These are phyloP conservation scores for Mollisiaceae sp. DNA, from an alignment of 2,329 filamentous ascomycete species.

Conservation along the genomic window DNA sequence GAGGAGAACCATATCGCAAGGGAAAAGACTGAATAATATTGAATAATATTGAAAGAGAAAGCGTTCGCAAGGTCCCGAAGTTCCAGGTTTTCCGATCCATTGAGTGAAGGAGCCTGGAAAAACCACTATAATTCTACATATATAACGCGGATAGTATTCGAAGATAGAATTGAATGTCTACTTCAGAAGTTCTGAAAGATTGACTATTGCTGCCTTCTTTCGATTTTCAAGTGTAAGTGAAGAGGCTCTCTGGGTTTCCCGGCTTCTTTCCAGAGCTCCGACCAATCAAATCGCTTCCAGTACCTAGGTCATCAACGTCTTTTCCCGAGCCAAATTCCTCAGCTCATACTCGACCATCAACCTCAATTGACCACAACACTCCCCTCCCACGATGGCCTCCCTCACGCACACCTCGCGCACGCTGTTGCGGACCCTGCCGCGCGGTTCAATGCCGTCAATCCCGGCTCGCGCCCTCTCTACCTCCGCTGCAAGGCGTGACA, in stretches of 20 bases:
- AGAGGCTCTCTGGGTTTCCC: background rate
- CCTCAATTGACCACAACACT: constrained; percentile 31
- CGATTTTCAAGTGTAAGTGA: background rate
- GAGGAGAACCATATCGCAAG: background rate
- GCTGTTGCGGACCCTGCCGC: constrained; percentile 65
- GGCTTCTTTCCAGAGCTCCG: constrained; percentile 5
- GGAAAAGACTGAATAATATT: background rate
- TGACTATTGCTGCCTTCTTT: background rate
- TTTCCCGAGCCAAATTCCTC: constrained; percentile 20
- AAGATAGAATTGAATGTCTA: background rate
- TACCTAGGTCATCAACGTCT: background rate
- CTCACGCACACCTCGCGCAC: constrained; percentile 71
- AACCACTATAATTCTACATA: too few relatives aligned
- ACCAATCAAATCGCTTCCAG: constrained; percentile 5
- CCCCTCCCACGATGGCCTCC: constrained; percentile 62
- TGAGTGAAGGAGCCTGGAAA: too few relatives aligned
- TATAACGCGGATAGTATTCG: too few relatives aligned
- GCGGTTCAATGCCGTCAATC: constrained; percentile 46
- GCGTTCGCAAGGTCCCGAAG: background rate
- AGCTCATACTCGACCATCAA: constrained; percentile 17
- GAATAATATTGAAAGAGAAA: background rate
- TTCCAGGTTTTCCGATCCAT: background rate
- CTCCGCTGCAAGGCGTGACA: constrained; percentile 36
- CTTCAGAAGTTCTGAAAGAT: background rate
- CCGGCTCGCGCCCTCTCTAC: constrained; percentile 62